Base-by-base conservation (phyloP, 352 stramenopile genomes). In the Saprolegnia diclina region DNA sequence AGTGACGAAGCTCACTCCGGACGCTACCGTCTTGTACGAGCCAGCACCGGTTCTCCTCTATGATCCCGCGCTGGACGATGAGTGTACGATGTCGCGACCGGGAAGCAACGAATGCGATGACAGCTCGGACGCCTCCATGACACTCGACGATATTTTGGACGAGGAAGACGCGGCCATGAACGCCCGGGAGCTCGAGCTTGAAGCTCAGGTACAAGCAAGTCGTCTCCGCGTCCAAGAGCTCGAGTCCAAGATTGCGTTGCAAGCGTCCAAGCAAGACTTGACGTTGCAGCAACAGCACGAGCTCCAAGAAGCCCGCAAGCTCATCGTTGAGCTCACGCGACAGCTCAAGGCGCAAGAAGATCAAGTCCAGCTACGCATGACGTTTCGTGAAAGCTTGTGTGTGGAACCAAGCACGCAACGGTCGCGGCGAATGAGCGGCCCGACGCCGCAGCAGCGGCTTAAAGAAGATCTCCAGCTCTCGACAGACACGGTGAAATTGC, bases 151-250 rank as follows among this genome's bases (percentile, higher is more conserved):
- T 50, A 82, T 79, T 26, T 79, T 87, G 32, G 85, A 90, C n/a
- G 82, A 89, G 45, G 68, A 89, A 0, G 82, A 84, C 22, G 85
- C 83, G 0, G 76, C 76, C 64, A 68, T 84, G 3, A 82, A 81
- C 9, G 81, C 82, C 2, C 77, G 76, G 10, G 73, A 89, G 46
- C 74, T 90, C 1, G 85, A 92, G 67, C 80, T 81, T n/a, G 82
- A 69, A 37, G 63, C 32, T 5, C 22, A 92, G 38, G 85, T 91
- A 5, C 76, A 86, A 48, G 74, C 75, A 5, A 91, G 85, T 66
- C 77, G 81, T 14, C 61, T 78, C 9, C 82, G 83, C 38, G 89
- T 92, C 42, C 50, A 77, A 26, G 68, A 79, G 45, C 75, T 92
- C 22, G 82, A 92, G 50, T 53, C 67, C 0, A 74, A 78, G 65